Conservation (phyloP, 208 protist species). For the Giardia duodenalis region DNA sequence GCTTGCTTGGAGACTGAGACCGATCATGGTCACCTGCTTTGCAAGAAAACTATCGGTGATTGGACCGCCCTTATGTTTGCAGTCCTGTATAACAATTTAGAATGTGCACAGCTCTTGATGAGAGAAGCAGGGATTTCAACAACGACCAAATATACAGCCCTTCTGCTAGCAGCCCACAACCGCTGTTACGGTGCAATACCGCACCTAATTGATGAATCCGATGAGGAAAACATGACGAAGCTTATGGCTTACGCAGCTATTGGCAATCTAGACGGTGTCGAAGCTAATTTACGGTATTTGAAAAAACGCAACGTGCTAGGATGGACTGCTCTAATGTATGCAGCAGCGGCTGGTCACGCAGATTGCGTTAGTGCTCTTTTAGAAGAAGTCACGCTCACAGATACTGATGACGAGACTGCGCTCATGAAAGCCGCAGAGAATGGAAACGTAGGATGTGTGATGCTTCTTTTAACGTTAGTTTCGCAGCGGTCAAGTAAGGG, state of each 20-base stretch:
- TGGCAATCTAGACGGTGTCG: background rate
- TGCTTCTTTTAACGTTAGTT: too few relatives aligned
- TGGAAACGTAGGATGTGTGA: too few relatives aligned
- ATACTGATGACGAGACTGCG: too few relatives aligned
- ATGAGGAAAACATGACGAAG: background rate
- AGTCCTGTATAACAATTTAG: background rate
- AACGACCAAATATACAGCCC: background rate
- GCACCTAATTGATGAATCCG: background rate
- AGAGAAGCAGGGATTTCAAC: background rate
- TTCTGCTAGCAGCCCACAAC: background rate
- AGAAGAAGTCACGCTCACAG: too few relatives aligned
- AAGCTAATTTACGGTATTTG: background rate
- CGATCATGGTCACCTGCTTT: background rate
- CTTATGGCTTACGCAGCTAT: background rate
- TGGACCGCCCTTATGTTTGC: background rate
- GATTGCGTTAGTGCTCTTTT: too few relatives aligned
- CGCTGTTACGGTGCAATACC: background rate
- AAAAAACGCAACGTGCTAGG: too few relatives aligned
- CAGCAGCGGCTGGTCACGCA: too few relatives aligned
- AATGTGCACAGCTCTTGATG: background rate
- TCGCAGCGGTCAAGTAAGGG: background rate
- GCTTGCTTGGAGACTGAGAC: too few relatives aligned
- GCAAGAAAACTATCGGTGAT: background rate
- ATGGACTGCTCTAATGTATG: too few relatives aligned
- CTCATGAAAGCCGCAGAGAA: too few relatives aligned